phyloP scores from a whole-genome alignment of 805 yeast genomes.

The Cyberlindnera mrakii region DNA sequence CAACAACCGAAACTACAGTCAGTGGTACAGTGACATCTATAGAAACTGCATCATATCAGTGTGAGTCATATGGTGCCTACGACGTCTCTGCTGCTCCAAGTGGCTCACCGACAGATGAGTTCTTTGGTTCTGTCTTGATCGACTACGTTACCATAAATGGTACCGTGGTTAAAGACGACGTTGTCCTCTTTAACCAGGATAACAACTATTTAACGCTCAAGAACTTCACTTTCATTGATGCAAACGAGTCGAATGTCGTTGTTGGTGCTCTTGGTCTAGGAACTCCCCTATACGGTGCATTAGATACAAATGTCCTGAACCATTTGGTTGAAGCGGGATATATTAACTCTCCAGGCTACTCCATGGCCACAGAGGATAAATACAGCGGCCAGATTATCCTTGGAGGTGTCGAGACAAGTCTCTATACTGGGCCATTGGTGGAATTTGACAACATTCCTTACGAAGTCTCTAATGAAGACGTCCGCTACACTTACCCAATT shows the following conservation, averaged over 20 bases:
- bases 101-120: not conserved
- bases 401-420: slow-evolving; percentile 51
- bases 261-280: slow-evolving; percentile 44
- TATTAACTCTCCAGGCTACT: slow-evolving; percentile 37
- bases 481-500: slow-evolving; percentile 35
- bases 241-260: slow-evolving; percentile 30
- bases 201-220: slow-evolving; percentile 10
- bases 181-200: slow-evolving; percentile 1
- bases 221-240: slow-evolving; percentile 30
- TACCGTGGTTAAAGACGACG: slow-evolving; percentile 9
- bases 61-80: slow-evolving; percentile 15
- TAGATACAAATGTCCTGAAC: slow-evolving; percentile 25
- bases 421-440: slow-evolving; percentile 41
- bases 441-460: slow-evolving; percentile 46
- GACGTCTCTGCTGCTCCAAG: slow-evolving; percentile 2
- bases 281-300: slow-evolving; percentile 5
- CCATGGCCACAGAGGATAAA: slow-evolving; percentile 29
- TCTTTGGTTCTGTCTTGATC: slow-evolving; percentile 5
- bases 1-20: too few relatives aligned
- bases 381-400: slow-evolving; percentile 36
- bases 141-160: slow-evolving; percentile 18
- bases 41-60: not conserved
- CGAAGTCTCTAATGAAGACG: slow-evolving; percentile 11
- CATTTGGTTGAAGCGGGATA: slow-evolving; percentile 24
- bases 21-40: too few relatives aligned